phyloP scores from a whole-genome alignment of 331 rosid species.

The Quercus tomentella region DNA sequence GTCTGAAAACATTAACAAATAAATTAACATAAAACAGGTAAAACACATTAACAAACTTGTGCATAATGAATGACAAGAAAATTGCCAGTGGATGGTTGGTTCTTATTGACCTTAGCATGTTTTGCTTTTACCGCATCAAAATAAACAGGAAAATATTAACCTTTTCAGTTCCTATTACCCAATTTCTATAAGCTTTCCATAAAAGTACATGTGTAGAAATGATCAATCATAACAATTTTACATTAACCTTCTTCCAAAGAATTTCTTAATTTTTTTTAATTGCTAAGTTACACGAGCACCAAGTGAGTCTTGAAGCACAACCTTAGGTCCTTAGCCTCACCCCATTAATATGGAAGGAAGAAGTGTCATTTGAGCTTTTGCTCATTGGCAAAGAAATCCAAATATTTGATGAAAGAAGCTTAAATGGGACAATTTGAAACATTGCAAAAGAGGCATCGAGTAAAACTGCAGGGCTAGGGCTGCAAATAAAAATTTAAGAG shows the following conservation, averaged over 20 bases:
- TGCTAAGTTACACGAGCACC: too few relatives aligned
- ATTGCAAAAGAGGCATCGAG: neutral
- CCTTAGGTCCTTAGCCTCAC: too few relatives aligned
- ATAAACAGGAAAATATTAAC: neutral
- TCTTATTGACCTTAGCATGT: neutral
- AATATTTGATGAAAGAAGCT: neutral
- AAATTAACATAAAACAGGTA: neutral
- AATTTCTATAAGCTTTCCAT: neutral
- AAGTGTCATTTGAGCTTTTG: too few relatives aligned
- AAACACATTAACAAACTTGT: neutral
- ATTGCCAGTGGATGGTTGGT: neutral
- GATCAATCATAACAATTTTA: neutral
- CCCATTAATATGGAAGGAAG: too few relatives aligned
- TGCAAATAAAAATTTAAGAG: neutral
- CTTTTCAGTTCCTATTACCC: neutral
- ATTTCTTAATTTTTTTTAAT: neutral
- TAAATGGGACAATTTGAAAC: neutral
- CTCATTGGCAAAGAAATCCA: neutral
- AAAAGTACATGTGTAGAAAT: neutral
- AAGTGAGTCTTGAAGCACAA: too few relatives aligned
- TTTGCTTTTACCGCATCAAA: neutral
- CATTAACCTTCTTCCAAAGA: neutral
- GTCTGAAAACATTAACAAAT: conserved; percentile 48
- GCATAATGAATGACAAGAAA: neutral
- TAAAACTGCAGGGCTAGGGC: neutral